Evolutionary conservation across 2,329 filamentous ascomycete genomes (phyloP).

Genomic region (Fusarium tricinctum): DNA sequence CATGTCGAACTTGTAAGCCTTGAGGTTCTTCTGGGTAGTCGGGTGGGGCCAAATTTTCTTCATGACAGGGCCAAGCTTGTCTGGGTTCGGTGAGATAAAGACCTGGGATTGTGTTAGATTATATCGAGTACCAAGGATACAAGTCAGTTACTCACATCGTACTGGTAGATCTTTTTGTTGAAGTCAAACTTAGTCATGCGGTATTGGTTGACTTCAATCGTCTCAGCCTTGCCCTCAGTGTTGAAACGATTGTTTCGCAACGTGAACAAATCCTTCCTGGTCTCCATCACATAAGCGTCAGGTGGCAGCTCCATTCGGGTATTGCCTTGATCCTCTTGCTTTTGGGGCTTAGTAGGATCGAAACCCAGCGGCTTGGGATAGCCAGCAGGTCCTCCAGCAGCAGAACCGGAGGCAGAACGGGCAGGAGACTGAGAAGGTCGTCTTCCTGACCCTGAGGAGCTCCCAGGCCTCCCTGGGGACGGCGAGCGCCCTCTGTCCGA

Average conservation of each 20-base stretch:
- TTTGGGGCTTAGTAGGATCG: constrained; percentile 59
- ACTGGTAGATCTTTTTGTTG: constrained; percentile 78
- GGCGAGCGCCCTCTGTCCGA: constrained; percentile 54
- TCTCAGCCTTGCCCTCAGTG: constrained; percentile 67
- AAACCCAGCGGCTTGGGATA: constrained; percentile 56
- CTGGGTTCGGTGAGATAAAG: constrained; percentile 71
- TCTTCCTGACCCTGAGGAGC: constrained; percentile 35
- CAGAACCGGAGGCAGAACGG: constrained; percentile 38
- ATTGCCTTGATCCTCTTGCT: constrained; percentile 54
- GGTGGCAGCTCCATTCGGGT: constrained; percentile 70
- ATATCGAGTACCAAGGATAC: not conserved
- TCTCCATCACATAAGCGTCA: constrained; percentile 64
- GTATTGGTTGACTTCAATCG: constrained; percentile 80
- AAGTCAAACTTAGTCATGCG: constrained; percentile 72
- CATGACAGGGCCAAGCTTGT: constrained; percentile 74
- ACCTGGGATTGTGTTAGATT: constrained; percentile 64
- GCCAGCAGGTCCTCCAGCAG: constrained; percentile 27
- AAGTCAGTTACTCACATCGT: constrained; percentile 75
- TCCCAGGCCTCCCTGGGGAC: constrained; percentile 35
- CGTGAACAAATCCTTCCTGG: constrained; percentile 54
- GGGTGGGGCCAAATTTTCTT: constrained; percentile 82
- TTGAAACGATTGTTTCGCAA: constrained; percentile 63
- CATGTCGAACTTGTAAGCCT: constrained; percentile 57
- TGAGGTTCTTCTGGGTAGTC: constrained; percentile 68
- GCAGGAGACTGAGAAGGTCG: constrained; percentile 41